A percentile compares a stretch with the other conserved stretches of the same genome.
Conservation (phyloP, 495 filamentous ascomycete genomes). For the Penicillium herquei region DNA sequence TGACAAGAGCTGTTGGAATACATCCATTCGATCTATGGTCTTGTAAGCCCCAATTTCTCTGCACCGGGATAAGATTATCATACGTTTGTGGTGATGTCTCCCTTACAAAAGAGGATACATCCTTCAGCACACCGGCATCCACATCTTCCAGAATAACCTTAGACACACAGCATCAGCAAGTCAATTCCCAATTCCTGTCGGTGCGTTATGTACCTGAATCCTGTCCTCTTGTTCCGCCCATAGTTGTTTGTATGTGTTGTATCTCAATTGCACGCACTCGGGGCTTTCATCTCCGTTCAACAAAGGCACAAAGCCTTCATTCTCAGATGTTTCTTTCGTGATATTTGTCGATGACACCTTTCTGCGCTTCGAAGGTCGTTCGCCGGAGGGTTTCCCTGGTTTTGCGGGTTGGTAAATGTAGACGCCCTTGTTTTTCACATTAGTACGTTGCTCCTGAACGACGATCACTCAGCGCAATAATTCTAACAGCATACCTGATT, state of each 20-base stretch:
- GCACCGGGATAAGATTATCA: conserved; percentile 2
- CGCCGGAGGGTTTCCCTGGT: conserved; percentile 28
- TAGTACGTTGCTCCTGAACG: conserved; percentile 4
- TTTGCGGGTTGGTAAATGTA: conserved; percentile 66
- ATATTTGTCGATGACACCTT: conserved; percentile 42
- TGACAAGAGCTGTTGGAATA: conserved; percentile 78
- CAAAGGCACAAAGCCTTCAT: conserved; percentile 55
- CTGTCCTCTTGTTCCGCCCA: conserved; percentile 68
- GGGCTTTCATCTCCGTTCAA: conserved; percentile 60
- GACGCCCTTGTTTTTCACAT: conserved; percentile 51
- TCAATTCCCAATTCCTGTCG: background rate
- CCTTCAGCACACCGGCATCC: conserved; percentile 58
- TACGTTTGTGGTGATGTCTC: conserved; percentile 47
- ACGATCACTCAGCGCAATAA: background rate
- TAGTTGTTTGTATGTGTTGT: conserved; percentile 58
- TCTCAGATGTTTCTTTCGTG: conserved; percentile 11
- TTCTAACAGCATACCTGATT: conserved; percentile 41
- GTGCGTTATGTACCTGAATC: conserved; percentile 56
- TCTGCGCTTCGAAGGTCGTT: conserved; percentile 64
- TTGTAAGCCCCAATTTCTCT: no score
- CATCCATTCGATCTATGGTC: conserved; percentile 40
- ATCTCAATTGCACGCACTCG: conserved; percentile 52
- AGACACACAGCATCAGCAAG: conserved; percentile 13
- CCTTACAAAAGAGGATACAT: conserved; percentile 65
- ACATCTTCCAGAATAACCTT: conserved; percentile 41